A percentile compares a stretch with the other conserved stretches of the same genome.
Conservation (phyloP, 768 basidiomycete genomes). For the Rubroboletus satanas region DNA sequence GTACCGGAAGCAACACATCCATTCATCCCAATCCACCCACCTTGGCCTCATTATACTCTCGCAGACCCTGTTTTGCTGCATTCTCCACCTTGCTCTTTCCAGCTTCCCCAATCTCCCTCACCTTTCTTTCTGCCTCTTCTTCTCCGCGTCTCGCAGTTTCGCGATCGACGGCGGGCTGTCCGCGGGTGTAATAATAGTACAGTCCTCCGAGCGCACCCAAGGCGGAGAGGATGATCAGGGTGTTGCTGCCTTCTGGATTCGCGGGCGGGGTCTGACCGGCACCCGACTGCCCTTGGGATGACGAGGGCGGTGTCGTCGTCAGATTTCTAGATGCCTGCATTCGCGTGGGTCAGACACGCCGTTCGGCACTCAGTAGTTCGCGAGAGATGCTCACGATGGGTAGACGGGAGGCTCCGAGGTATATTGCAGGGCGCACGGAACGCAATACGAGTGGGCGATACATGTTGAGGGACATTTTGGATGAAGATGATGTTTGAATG, state of each 20-base stretch:
- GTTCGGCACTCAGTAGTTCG: not conserved
- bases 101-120: conserved; percentile 26
- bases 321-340: conserved; percentile 12
- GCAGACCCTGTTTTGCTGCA: conserved; percentile 27
- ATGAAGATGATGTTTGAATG: not conserved
- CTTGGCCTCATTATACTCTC: conserved; percentile 34
- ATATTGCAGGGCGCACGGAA: conserved; percentile 7
- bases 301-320: conserved; percentile 11
- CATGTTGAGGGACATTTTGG: conserved; percentile 9
- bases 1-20: not conserved
- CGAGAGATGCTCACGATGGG: conserved; percentile 7
- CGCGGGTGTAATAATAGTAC: conserved; percentile 37
- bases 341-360: not conserved
- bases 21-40: conserved; percentile 17
- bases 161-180: conserved; percentile 16
- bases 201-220: conserved; percentile 33
- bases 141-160: conserved; percentile 30
- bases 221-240: conserved; percentile 30
- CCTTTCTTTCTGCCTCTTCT: conserved; percentile 30
- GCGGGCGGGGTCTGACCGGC: not conserved
- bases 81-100: conserved; percentile 31
- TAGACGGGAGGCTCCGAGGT: conserved; percentile 4
- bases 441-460: conserved; percentile 11
- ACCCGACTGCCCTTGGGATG: conserved; percentile 8
- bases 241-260: conserved; percentile 20